phyloP scores from a whole-genome alignment of 2,329 filamentous ascomycete species.

The Podosphaera fusca region DNA sequence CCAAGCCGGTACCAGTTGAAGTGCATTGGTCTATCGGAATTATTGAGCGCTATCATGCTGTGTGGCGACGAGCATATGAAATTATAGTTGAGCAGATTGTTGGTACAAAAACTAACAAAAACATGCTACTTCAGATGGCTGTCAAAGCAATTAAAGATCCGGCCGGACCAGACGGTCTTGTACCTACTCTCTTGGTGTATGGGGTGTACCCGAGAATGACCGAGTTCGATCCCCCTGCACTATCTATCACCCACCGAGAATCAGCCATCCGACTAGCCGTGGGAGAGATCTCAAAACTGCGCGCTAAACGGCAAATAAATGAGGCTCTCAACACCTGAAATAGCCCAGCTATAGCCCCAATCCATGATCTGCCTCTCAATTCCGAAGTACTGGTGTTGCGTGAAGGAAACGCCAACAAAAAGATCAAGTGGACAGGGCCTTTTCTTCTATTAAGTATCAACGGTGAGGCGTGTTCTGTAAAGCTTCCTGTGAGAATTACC shows the following conservation, averaged over 20 bases:
- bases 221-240: background rate
- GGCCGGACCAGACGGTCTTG: too few relatives aligned
- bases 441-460: background rate
- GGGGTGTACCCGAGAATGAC: too few relatives aligned
- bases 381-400: background rate
- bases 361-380: background rate
- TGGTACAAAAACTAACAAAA: too few relatives aligned
- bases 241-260: background rate
- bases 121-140: too few relatives aligned
- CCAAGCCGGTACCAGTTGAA: background rate
- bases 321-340: conserved; percentile 2
- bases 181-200: too few relatives aligned
- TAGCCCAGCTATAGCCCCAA: background rate
- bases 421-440: background rate
- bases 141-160: too few relatives aligned
- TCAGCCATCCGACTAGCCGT: conserved; percentile 2
- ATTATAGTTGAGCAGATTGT: too few relatives aligned
- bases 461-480: background rate
- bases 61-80: too few relatives aligned
- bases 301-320: background rate
- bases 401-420: background rate
- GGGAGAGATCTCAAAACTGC: conserved; percentile 2
- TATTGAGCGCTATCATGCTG: background rate
- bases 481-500: background rate
- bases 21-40: background rate